These are phyloP conservation scores for Afroboletus lepidellus DNA, from an alignment of 1,284 basidiomycete species.

Conservation along the genomic window DNA sequence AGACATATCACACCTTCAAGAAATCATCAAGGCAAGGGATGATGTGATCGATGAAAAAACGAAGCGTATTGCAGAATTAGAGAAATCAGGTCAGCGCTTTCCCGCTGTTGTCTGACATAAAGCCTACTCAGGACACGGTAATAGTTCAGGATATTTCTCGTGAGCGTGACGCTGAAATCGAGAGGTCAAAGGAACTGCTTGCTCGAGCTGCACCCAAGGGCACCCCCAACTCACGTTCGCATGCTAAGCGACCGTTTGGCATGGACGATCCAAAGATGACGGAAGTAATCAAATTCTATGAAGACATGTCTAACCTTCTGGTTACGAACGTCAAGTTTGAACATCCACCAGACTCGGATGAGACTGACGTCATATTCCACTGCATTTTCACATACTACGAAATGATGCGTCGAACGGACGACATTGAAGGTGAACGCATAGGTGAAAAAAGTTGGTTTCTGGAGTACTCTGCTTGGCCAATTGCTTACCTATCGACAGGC, in stretches of 20 bases:
- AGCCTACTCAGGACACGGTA: constrained; percentile 7
- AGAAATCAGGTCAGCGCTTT: constrained; percentile 44
- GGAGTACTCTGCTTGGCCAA: not conserved
- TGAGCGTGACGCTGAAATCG: constrained; percentile 63
- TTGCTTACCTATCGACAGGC: constrained; percentile 38
- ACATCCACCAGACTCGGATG: constrained; percentile 21
- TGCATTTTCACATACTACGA: constrained; percentile 54
- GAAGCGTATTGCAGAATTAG: constrained; percentile 43
- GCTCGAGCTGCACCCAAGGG: constrained; percentile 37
- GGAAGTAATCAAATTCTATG: constrained; percentile 55
- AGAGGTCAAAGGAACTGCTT: constrained; percentile 50
- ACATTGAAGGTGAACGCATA: constrained; percentile 31
- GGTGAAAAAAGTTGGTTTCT: constrained; percentile 40
- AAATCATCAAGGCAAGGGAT: constrained; percentile 45
- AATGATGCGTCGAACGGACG: constrained; percentile 29
- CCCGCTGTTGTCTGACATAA: not conserved
- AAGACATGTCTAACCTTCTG: constrained; percentile 59
- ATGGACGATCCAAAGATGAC: constrained; percentile 52
- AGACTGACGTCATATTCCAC: constrained; percentile 45
- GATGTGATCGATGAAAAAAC: constrained; percentile 45
- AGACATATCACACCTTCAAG: constrained; percentile 48
- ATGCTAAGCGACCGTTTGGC: constrained; percentile 33
- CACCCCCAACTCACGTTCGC: constrained; percentile 31
- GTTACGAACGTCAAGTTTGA: constrained; percentile 49
- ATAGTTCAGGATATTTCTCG: constrained; percentile 47